phyloP scores from a whole-genome alignment of 306 rosid genomes.

The Quillaja saponaria region DNA sequence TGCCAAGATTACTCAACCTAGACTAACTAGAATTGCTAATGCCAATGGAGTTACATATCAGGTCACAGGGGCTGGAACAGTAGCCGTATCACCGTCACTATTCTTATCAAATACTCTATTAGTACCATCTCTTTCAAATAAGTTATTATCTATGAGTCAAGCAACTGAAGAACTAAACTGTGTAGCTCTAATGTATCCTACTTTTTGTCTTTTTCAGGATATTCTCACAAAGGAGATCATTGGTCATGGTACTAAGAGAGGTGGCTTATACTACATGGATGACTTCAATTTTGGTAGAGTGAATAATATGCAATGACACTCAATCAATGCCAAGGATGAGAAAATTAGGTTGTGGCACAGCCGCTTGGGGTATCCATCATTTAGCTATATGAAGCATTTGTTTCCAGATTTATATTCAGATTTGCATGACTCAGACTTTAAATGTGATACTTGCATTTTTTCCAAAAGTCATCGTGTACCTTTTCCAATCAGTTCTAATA shows the following conservation, averaged over 20 bases:
- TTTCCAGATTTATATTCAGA: background rate
- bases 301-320: background rate
- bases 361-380: conserved; percentile 1
- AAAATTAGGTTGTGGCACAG: background rate
- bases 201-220: conserved; percentile 10
- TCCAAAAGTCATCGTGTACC: background rate
- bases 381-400: background rate
- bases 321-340: background rate
- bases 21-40: background rate
- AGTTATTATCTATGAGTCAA: background rate
- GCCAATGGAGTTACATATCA: conserved; percentile 10
- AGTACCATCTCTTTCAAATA: conserved; percentile 10
- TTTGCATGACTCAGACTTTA: background rate
- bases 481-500: background rate
- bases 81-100: background rate
- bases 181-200: background rate
- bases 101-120: conserved; percentile 1
- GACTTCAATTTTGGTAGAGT: background rate
- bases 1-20: background rate
- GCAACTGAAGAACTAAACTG: conserved; percentile 2
- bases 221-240: conserved; percentile 29
- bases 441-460: background rate
- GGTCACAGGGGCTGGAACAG: background rate
- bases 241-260: conserved; percentile 26
- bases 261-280: background rate